Evolutionary conservation across 192 early-diverging fungal genomes (phyloP).

Genomic region (Backusella liffmaniae): DNA sequence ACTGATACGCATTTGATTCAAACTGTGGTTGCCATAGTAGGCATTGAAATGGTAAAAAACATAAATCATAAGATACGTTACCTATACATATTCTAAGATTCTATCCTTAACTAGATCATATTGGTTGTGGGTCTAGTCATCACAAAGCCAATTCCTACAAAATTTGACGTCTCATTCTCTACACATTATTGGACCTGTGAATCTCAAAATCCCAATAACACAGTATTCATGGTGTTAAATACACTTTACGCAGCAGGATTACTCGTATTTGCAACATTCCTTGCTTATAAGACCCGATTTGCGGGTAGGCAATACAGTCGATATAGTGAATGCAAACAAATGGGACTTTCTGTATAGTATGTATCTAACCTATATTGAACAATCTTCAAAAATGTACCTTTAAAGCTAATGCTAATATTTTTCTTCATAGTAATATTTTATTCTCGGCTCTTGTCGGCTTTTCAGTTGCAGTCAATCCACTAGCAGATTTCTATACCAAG

Average conservation of each 20-base stretch:
- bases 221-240: conserved; percentile 31
- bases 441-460: conserved; percentile 44
- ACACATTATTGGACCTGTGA: conserved; percentile 45
- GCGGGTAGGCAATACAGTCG: conserved; percentile 39
- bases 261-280: conserved; percentile 41
- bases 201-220: conserved; percentile 15
- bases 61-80: neutral
- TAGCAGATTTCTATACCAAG: conserved; percentile 43
- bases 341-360: conserved; percentile 53
- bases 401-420: neutral
- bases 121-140: conserved; percentile 36
- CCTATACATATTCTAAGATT: neutral
- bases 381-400: neutral
- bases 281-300: conserved; percentile 50
- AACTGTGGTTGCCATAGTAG: conserved; percentile 38
- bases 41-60: conserved; percentile 38
- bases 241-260: conserved; percentile 35
- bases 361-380: conserved; percentile 11
- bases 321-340: conserved; percentile 52
- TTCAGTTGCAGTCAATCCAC: conserved; percentile 36
- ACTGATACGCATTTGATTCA: conserved; percentile 44
- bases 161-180: conserved; percentile 33
- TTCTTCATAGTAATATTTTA: conserved; percentile 46
- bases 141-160: conserved; percentile 28
- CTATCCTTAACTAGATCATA: conserved; percentile 25